These are phyloP conservation scores for Trichosporon sp. DNA, from an alignment of 1,284 basidiomycete species.

Conservation along the genomic window DNA sequence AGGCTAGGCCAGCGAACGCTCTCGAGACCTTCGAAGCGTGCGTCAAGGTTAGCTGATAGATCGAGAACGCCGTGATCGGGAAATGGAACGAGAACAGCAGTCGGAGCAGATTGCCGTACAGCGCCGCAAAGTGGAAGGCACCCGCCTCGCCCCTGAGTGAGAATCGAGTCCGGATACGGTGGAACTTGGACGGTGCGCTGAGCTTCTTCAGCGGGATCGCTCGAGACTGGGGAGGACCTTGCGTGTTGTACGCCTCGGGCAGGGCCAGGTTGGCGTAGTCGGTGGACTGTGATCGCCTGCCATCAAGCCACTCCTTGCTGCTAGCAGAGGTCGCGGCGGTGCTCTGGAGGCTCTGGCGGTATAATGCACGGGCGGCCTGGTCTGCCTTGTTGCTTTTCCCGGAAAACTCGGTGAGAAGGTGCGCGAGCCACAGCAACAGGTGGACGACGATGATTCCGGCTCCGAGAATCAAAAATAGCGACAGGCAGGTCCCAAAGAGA, in stretches of 20 bases:
- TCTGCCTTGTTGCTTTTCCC: background rate
- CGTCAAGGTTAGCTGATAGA: constrained; percentile 71
- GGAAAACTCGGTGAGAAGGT: constrained; percentile 48
- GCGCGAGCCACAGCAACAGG: constrained; percentile 64
- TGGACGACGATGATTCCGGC: constrained; percentile 66
- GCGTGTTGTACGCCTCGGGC: background rate
- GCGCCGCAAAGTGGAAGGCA: constrained; percentile 46
- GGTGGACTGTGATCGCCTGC: background rate
- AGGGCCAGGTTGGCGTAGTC: constrained; percentile 12
- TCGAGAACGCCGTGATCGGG: constrained; percentile 84
- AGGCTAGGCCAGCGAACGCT: constrained; percentile 49
- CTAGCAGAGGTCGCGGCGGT: constrained; percentile 4
- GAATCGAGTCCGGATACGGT: constrained; percentile 45
- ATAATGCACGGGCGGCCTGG: background rate
- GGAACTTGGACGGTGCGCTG: constrained; percentile 12
- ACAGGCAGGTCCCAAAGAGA: constrained; percentile 75
- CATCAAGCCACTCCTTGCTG: constrained; percentile 20
- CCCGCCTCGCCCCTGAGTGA: constrained; percentile 46
- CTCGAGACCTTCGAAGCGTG: constrained; percentile 50
- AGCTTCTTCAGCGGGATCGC: constrained; percentile 1
- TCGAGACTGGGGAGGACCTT: background rate
- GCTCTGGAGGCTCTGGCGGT: background rate
- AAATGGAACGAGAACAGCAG: constrained; percentile 87
- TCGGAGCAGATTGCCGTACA: constrained; percentile 77
- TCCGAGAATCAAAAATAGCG: constrained; percentile 73